A percentile compares a stretch with the other conserved stretches of the same genome.
phyloP scores from a whole-genome alignment of 2,329 filamentous ascomycete genomes.

The Diaporthe citriasiana region DNA sequence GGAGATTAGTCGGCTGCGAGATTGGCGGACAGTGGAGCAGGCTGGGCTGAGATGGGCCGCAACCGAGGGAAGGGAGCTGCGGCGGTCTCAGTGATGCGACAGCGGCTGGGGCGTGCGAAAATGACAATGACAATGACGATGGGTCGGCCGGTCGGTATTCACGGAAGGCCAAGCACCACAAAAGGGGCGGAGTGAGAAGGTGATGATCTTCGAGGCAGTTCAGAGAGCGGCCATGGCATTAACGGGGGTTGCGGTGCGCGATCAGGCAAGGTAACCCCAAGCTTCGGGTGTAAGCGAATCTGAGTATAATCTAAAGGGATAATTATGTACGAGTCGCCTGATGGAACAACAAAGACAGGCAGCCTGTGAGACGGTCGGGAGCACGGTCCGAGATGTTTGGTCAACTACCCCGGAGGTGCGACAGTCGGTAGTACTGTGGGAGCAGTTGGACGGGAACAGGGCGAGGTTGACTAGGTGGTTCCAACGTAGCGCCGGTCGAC shows the following conservation, averaged over 20 bases:
- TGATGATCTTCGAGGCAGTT: slow-evolving; percentile 33
- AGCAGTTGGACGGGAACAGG: not conserved
- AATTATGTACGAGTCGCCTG: slow-evolving; percentile 28
- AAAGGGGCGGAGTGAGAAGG: slow-evolving; percentile 29
- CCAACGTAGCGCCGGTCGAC: slow-evolving; percentile 10
- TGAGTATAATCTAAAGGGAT: slow-evolving; percentile 34
- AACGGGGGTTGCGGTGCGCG: not conserved
- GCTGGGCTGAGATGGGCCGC: slow-evolving; percentile 30
- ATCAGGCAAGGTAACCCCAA: slow-evolving; percentile 34
- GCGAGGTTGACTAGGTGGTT: slow-evolving; percentile 24
- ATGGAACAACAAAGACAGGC: slow-evolving; percentile 10
- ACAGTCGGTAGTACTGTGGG: slow-evolving; percentile 20
- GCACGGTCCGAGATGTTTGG: slow-evolving; percentile 34
- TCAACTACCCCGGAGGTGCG: slow-evolving; percentile 26
- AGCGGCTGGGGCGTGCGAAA: slow-evolving; percentile 23
- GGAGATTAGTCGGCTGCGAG: slow-evolving; percentile 35
- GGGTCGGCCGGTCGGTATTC: slow-evolving; percentile 29
- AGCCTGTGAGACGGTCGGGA: slow-evolving; percentile 12
- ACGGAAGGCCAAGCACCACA: slow-evolving; percentile 36
- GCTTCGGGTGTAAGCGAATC: slow-evolving; percentile 31
- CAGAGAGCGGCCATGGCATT: slow-evolving; percentile 41
- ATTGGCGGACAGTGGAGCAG: slow-evolving; percentile 32
- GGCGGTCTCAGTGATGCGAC: slow-evolving; percentile 20
- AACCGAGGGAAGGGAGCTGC: slow-evolving; percentile 21
- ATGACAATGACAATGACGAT: slow-evolving; percentile 30